Evolutionary conservation across 345 rosid species (phyloP).

Genomic region (Salix udensis): DNA sequence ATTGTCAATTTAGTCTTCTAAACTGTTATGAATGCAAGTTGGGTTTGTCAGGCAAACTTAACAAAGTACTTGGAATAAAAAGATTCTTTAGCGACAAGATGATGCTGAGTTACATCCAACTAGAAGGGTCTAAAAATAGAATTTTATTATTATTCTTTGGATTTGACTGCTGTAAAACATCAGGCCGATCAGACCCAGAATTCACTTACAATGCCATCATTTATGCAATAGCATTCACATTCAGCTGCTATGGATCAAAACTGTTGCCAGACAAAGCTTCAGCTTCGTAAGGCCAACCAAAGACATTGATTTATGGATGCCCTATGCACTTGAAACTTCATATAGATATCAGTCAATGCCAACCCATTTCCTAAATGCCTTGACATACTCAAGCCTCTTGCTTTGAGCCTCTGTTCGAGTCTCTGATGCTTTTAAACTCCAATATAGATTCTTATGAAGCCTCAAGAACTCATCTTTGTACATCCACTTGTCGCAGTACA

Average conservation of each 20-base stretch:
- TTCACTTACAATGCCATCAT: background rate
- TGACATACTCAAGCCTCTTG: constrained; percentile 58
- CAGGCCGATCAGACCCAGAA: background rate
- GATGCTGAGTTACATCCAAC: background rate
- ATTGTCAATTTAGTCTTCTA: background rate
- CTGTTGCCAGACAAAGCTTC: background rate
- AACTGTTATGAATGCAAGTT: background rate
- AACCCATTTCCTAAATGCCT: constrained; percentile 57
- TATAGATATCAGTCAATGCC: constrained; percentile 29
- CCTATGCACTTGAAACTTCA: background rate
- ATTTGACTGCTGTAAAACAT: too few relatives aligned
- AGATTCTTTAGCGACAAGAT: background rate
- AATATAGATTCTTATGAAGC: constrained; percentile 69
- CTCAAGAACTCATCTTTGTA: constrained; percentile 61
- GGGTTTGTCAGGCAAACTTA: background rate
- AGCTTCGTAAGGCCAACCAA: background rate
- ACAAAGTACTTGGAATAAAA: background rate
- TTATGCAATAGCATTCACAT: background rate
- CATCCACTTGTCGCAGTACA: constrained; percentile 56
- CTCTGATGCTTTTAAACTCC: constrained; percentile 48
- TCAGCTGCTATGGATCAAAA: background rate
- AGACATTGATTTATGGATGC: background rate
- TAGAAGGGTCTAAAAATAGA: background rate
- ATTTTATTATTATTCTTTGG: background rate
- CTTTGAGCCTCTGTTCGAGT: constrained; percentile 63